Conservation (phyloP, 257 asterid species). For the Solanum medicagineum region DNA sequence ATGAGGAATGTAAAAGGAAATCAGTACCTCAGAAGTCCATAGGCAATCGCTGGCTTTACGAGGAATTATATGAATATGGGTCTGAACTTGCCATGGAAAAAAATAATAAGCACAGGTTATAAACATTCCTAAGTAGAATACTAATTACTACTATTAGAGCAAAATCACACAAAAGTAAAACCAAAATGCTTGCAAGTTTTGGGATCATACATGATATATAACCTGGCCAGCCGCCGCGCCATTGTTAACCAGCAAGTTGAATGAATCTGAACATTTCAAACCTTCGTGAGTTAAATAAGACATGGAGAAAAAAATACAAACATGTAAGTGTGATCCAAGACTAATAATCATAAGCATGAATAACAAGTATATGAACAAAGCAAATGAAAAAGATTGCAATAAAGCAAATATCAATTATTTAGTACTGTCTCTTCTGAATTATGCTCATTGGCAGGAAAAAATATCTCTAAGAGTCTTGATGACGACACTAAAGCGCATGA, state of each 20-base stretch:
- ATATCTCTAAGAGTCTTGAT: neutral
- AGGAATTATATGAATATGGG: conserved; percentile 94
- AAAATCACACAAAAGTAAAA: neutral
- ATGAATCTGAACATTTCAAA: conserved; percentile 52
- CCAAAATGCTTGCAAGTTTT: neutral
- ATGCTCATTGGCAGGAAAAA: neutral
- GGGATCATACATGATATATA: conserved; percentile 60
- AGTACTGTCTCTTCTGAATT: neutral
- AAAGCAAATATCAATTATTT: neutral
- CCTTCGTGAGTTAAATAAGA: neutral
- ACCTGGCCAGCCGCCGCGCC: conserved; percentile 96
- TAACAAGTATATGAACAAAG: neutral
- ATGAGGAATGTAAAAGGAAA: neutral
- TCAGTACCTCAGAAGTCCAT: conserved; percentile 82
- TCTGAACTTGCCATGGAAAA: conserved; percentile 43
- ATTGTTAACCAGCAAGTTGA: conserved; percentile 91
- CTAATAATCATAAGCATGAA: neutral
- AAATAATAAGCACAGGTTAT: conserved; percentile 1
- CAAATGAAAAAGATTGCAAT: neutral
- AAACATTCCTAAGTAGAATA: neutral
- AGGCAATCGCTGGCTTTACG: conserved; percentile 81
- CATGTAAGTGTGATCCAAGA: neutral
- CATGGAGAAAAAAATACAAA: neutral
- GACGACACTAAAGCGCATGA: neutral
- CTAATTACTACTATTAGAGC: neutral